Conservation (phyloP, 202 grass and related monocot species). For the Zizania palustris region DNA sequence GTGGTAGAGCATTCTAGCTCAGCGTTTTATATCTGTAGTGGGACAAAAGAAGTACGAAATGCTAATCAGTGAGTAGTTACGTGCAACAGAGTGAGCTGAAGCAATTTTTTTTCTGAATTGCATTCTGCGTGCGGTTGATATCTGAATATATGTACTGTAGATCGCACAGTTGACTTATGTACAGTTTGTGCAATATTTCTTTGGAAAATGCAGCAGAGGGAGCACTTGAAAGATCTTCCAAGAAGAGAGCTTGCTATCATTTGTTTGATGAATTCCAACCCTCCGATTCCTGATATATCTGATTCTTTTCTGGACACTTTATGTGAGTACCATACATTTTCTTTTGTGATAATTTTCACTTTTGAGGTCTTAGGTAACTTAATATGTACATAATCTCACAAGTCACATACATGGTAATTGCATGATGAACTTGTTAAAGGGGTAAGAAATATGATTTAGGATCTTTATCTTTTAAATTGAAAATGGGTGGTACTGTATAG, state of each 20-base stretch:
- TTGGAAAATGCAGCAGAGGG: slow-evolving; percentile 62
- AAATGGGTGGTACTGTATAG: slow-evolving; percentile 1
- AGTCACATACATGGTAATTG: slow-evolving; percentile 3
- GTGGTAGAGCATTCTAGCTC: neutral
- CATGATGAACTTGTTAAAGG: slow-evolving; percentile 12
- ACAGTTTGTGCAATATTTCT: slow-evolving; percentile 39
- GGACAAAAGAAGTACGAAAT: neutral
- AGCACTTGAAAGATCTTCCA: slow-evolving; percentile 65
- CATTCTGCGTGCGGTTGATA: neutral
- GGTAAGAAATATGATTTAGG: slow-evolving; percentile 29
- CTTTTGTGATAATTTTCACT: neutral
- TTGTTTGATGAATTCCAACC: slow-evolving; percentile 84
- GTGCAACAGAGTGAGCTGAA: slow-evolving; percentile 5
- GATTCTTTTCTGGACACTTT: slow-evolving; percentile 72
- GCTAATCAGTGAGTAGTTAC: neutral
- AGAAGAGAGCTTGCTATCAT: slow-evolving; percentile 69
- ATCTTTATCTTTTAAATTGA: slow-evolving; percentile 35
- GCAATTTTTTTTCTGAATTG: neutral
- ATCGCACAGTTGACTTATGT: slow-evolving; percentile 30
- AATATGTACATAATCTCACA: slow-evolving; percentile 9
- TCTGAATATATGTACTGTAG: slow-evolving; percentile 2
- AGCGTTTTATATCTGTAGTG: slow-evolving; percentile 9
- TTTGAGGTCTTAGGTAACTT: slow-evolving; percentile 26
- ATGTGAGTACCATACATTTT: slow-evolving; percentile 62
- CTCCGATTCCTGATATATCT: slow-evolving; percentile 94